Conservation (phyloP, 768 basidiomycete species). For the Leccinum barrowsii region DNA sequence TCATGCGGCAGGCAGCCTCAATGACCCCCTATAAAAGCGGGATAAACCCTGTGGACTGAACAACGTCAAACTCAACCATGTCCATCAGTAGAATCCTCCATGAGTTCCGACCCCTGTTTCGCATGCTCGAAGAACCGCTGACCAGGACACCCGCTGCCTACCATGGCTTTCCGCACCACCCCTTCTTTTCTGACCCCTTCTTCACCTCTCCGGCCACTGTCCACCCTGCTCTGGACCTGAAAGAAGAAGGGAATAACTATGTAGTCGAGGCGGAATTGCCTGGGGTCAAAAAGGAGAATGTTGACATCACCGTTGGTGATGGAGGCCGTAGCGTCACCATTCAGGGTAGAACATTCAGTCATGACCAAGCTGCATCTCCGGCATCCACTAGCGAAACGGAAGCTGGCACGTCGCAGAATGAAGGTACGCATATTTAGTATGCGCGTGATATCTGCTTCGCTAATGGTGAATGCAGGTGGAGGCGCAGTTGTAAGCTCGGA, state of each 20-base stretch:
- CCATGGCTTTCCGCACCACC: constrained; percentile 27
- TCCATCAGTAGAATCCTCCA: constrained; percentile 64
- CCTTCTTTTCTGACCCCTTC: constrained; percentile 51
- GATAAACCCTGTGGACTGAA: not conserved
- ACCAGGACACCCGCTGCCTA: constrained; percentile 31
- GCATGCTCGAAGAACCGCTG: constrained; percentile 71
- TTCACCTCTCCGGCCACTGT: constrained; percentile 31
- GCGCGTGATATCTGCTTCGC: too few species aligned
- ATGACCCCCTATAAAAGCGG: constrained; percentile 11
- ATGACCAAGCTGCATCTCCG: constrained; percentile 16
- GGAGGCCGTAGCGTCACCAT: constrained; percentile 69
- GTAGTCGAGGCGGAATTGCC: constrained; percentile 76
- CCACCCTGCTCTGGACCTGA: constrained; percentile 63
- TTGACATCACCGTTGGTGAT: constrained; percentile 68
- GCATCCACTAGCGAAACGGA: constrained; percentile 14
- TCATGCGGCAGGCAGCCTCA: constrained; percentile 1
- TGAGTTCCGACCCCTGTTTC: constrained; percentile 74
- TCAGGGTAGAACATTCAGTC: constrained; percentile 52
- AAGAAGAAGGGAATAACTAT: constrained; percentile 62
- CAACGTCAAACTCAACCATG: constrained; percentile 36
- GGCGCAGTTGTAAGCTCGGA: constrained; percentile 18
- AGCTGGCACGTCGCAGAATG: constrained; percentile 8
- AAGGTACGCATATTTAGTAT: constrained; percentile 26
- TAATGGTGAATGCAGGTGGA: constrained; percentile 1
- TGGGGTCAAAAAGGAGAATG: constrained; percentile 73